phyloP scores from a whole-genome alignment of 2,329 filamentous ascomycete genomes.

The Alternaria triticina region DNA sequence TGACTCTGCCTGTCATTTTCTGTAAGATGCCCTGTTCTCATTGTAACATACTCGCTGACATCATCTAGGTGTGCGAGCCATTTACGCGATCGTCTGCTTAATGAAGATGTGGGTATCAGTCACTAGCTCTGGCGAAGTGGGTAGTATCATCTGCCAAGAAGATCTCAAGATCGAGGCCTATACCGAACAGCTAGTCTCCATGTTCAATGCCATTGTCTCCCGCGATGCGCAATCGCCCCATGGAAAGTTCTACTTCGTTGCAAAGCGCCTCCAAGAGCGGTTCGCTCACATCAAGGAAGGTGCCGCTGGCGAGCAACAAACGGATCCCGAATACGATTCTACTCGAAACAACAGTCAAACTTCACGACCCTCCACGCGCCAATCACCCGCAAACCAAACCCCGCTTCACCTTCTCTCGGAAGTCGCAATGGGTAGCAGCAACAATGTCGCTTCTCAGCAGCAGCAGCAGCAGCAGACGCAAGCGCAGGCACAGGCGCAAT shows the following conservation, averaged over 20 bases:
- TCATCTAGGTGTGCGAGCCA: slow-evolving; percentile 57
- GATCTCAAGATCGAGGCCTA: slow-evolving; percentile 56
- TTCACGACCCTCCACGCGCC: slow-evolving; percentile 25
- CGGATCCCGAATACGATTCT: slow-evolving; percentile 29
- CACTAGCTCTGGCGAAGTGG: slow-evolving; percentile 56
- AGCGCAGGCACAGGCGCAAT: slow-evolving; percentile 14
- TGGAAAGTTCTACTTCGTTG: slow-evolving; percentile 56
- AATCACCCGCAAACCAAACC: slow-evolving; percentile 43
- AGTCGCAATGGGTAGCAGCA: slow-evolving; percentile 48
- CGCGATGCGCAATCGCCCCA: slow-evolving; percentile 52
- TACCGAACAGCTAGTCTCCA: slow-evolving; percentile 53
- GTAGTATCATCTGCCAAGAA: slow-evolving; percentile 57
- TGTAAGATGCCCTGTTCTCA: slow-evolving; percentile 32
- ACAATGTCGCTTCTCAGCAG: slow-evolving; percentile 15
- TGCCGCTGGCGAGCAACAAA: slow-evolving; percentile 36
- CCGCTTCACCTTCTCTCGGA: slow-evolving; percentile 49
- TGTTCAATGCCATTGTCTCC: slow-evolving; percentile 54
- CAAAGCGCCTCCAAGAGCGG: slow-evolving; percentile 54
- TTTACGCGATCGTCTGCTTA: slow-evolving; percentile 64
- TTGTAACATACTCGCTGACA: slow-evolving; percentile 20
- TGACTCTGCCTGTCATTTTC: slow-evolving; percentile 55
- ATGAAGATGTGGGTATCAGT: slow-evolving; percentile 67
- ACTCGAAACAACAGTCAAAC: slow-evolving; percentile 24
- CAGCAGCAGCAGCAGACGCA: slow-evolving; percentile 6
- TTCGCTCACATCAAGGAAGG: slow-evolving; percentile 54